phyloP scores from a whole-genome alignment of 371 early-diverging fungal species.

The Mucor lusitanicus region DNA sequence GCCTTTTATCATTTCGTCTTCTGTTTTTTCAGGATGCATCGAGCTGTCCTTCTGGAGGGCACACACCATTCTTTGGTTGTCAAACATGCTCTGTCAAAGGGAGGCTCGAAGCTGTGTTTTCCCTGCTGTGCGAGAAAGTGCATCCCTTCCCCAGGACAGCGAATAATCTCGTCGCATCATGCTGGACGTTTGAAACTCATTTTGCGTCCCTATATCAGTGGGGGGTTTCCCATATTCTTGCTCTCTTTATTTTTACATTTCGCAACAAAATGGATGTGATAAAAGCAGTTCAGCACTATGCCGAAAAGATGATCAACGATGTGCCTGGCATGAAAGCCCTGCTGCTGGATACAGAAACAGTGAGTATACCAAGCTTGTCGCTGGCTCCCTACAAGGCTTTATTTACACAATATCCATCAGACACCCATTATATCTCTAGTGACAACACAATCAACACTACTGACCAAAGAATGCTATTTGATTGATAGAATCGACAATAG shows the following conservation, averaged over 20 bases:
- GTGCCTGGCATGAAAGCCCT: conserved; percentile 96
- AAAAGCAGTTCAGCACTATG: conserved; percentile 84
- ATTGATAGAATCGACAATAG: conserved; percentile 90
- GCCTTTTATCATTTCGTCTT: no score
- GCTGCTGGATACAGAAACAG: conserved; percentile 92
- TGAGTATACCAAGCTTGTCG: conserved; percentile 31
- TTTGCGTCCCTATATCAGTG: no score
- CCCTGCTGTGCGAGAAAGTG: no score
- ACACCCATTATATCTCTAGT: conserved; percentile 92
- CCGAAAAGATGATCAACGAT: conserved; percentile 87
- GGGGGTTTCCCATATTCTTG: no score
- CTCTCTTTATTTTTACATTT: neutral
- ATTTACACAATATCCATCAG: conserved; percentile 38
- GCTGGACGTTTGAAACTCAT: no score
- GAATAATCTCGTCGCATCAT: no score
- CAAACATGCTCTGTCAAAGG: no score
- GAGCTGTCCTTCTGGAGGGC: no score
- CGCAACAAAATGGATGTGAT: conserved; percentile 68
- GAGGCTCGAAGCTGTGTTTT: no score
- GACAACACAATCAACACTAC: conserved; percentile 86
- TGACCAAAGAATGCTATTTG: conserved; percentile 91
- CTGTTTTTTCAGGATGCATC: no score
- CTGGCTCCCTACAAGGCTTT: neutral
- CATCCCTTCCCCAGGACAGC: no score
- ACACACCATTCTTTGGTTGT: no score